Evolutionary conservation across 768 basidiomycete genomes (phyloP).

Genomic region (Rhodotorula toruloides): DNA sequence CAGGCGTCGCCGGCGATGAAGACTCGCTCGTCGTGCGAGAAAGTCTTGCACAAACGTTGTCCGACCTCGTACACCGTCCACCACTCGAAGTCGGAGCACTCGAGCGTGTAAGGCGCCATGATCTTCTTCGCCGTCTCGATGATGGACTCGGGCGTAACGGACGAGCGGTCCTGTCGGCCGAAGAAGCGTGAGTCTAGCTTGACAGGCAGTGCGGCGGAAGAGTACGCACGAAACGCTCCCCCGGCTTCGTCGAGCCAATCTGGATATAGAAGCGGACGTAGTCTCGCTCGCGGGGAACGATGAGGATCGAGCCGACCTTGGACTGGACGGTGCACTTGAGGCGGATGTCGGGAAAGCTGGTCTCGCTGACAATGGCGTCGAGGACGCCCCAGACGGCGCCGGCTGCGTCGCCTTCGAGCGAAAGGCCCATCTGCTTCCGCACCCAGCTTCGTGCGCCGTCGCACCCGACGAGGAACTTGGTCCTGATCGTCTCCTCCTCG

Average conservation of each 20-base stretch:
- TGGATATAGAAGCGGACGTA: conserved; percentile 41
- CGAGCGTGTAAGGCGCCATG: conserved; percentile 38
- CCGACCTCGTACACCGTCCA: conserved; percentile 41
- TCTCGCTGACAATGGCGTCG: conserved; percentile 24
- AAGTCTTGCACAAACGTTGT: conserved; percentile 27
- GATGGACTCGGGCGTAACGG: conserved; percentile 34
- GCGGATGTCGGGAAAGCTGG: conserved; percentile 23
- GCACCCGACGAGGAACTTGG: conserved; percentile 30
- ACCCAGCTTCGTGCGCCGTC: conserved; percentile 36
- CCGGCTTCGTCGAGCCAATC: conserved; percentile 1
- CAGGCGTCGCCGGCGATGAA: conserved; percentile 41
- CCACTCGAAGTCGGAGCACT: conserved; percentile 40
- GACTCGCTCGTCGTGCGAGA: conserved; percentile 33
- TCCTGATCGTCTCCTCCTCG: conserved; percentile 18
- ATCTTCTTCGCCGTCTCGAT: conserved; percentile 33
- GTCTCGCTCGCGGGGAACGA: conserved; percentile 23
- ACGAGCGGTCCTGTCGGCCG: conserved; percentile 5
- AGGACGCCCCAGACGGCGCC: conserved; percentile 33
- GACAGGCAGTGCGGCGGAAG: neutral
- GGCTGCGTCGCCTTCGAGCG: conserved; percentile 33
- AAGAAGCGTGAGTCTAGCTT: neutral
- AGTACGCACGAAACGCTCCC: conserved; percentile 16
- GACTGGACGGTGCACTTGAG: conserved; percentile 31
- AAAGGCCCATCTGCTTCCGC: conserved; percentile 23
- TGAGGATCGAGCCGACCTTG: conserved; percentile 25